Conservation (phyloP, 148 eudicot genomes). For the Rhododendron vialii region DNA sequence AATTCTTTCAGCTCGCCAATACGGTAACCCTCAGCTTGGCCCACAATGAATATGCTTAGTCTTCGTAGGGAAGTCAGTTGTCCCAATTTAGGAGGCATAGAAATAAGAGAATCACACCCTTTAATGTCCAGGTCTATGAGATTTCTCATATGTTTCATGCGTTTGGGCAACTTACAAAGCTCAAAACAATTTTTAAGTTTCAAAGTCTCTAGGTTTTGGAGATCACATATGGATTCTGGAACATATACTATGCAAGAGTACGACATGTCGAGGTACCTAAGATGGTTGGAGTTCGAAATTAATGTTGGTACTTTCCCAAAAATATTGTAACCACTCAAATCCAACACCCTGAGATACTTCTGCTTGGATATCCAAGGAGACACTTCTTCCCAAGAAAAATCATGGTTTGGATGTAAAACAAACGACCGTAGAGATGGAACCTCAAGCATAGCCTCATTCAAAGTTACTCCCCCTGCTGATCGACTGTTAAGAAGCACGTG, state of each 20-base stretch:
- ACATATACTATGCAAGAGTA: fast-evolving
- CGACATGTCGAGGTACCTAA: background rate
- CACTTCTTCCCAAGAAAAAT: background rate
- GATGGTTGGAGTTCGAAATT: background rate
- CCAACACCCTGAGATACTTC: background rate
- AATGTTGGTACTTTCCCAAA: background rate
- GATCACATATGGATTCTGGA: background rate
- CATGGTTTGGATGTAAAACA: background rate
- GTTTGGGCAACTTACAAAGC: background rate
- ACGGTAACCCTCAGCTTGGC: background rate
- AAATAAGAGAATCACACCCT: background rate
- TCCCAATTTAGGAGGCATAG: too few species aligned
- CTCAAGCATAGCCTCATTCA: background rate
- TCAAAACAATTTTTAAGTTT: fast-evolving
- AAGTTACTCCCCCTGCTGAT: background rate
- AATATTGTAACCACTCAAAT: fast-evolving
- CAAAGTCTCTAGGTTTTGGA: background rate
- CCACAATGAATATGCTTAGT: background rate
- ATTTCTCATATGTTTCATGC: background rate
- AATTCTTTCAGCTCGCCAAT: slow-evolving; percentile 4
- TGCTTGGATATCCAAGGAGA: background rate
- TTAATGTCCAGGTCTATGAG: background rate
- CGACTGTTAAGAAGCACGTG: background rate
- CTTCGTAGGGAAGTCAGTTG: too few species aligned
- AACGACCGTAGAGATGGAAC: background rate